These are phyloP conservation scores for Orbilia brochopaga DNA, from an alignment of 2,329 filamentous ascomycete species.

Conservation along the genomic window DNA sequence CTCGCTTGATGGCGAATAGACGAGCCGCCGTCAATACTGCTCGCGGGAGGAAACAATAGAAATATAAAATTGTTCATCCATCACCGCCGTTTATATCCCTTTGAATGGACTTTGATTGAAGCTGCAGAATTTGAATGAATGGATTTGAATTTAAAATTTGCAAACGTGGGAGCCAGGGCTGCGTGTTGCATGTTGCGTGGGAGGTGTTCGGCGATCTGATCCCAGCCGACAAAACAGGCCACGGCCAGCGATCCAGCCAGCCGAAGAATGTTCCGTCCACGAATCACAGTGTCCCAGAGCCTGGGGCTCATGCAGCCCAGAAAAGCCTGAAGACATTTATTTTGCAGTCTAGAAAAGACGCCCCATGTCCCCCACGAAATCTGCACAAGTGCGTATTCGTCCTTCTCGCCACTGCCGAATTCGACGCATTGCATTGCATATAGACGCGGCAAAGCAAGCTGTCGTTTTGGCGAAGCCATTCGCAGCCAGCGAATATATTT, in stretches of 20 bases:
- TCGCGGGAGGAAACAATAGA: conserved; percentile 2
- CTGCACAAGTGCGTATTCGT: background rate
- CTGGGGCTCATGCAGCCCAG: conserved; percentile 44
- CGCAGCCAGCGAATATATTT: too few relatives aligned
- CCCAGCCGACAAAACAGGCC: background rate
- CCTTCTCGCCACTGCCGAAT: too few relatives aligned
- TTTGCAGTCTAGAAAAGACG: conserved; percentile 1
- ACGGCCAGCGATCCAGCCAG: conserved; percentile 23
- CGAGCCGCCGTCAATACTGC: background rate
- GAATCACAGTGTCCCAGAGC: conserved; percentile 15
- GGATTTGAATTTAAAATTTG: too few relatives aligned
- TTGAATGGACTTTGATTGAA: background rate
- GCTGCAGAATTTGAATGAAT: too few relatives aligned
- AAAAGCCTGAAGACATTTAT: conserved; percentile 15
- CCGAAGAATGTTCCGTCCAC: conserved; percentile 35
- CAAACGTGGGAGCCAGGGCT: background rate
- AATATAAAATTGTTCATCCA: conserved; percentile 10
- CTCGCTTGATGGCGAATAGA: conserved; percentile 25
- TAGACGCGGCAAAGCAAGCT: conserved; percentile 2
- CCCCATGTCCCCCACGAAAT: background rate
- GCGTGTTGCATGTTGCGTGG: background rate
- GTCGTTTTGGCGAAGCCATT: conserved; percentile 3
- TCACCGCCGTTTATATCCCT: conserved; percentile 19
- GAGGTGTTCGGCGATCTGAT: conserved; percentile 6
- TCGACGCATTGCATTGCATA: background rate